These are phyloP conservation scores for Coniochaeta sp. DNA, from an alignment of 2,329 filamentous ascomycete genomes.

Conservation along the genomic window DNA sequence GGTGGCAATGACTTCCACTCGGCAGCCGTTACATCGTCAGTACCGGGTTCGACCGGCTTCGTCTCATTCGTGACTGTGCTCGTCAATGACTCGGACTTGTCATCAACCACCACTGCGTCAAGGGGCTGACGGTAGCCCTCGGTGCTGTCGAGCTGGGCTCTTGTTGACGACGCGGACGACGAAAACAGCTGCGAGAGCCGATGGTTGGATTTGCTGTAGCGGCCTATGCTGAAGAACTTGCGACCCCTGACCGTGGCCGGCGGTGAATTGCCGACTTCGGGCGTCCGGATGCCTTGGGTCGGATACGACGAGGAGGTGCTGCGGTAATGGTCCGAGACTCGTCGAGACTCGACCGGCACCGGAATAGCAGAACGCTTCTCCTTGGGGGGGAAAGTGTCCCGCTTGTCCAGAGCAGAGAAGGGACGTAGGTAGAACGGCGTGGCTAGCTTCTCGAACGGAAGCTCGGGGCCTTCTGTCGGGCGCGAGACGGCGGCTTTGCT, in stretches of 20 bases:
- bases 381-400: neutral
- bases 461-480: neutral
- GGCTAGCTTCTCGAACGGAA: neutral
- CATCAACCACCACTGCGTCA: neutral
- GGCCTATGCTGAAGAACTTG: neutral
- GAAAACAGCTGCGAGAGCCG: neutral
- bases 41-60: neutral
- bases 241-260: slow-evolving; percentile 6
- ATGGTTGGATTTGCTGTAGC: neutral
- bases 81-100: neutral
- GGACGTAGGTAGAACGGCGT: neutral
- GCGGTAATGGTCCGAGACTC: slow-evolving; percentile 4
- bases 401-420: neutral
- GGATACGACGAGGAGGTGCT: slow-evolving; percentile 15
- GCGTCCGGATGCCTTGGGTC: slow-evolving; percentile 9
- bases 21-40: neutral
- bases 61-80: neutral
- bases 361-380: slow-evolving; percentile 3
- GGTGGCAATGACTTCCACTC: neutral
- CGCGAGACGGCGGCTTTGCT: neutral
- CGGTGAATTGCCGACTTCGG: slow-evolving; percentile 7
- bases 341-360: neutral
- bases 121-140: neutral
- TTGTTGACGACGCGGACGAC: neutral
- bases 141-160: neutral